Conservation (phyloP, 2,329 filamentous ascomycete species). For the Bipolaris bicolor region DNA sequence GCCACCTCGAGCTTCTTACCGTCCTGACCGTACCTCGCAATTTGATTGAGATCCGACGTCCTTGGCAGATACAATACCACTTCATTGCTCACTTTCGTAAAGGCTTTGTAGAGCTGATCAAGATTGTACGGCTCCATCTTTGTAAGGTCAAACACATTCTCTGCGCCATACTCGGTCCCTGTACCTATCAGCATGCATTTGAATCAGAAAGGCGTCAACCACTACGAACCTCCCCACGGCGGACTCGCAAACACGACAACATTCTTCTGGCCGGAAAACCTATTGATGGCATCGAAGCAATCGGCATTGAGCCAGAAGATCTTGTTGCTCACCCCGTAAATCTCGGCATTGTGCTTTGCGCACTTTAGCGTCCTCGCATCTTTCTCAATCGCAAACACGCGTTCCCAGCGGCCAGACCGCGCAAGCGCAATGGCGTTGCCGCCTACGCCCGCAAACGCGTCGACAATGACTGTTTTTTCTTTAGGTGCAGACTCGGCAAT, state of each 20-base stretch:
- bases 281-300: conserved; percentile 74
- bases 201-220: background rate
- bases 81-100: conserved; percentile 53
- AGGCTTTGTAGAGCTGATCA: conserved; percentile 50
- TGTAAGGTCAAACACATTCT: conserved; percentile 78
- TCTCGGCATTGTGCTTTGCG: conserved; percentile 86
- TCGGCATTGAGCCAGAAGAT: conserved; percentile 90
- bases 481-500: conserved; percentile 63
- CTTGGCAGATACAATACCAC: conserved; percentile 83
- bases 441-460: conserved; percentile 89
- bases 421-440: conserved; percentile 97
- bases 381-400: conserved; percentile 87
- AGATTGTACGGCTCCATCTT: conserved; percentile 88
- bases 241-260: conserved; percentile 73
- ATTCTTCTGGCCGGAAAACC: conserved; percentile 58
- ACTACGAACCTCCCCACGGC: conserved; percentile 71
- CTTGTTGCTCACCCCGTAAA: conserved; percentile 78
- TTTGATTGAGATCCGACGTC: conserved; percentile 48
- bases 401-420: conserved; percentile 75
- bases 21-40: conserved; percentile 42
- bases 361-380: conserved; percentile 81
- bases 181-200: conserved; percentile 11
- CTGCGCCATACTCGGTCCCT: conserved; percentile 68
- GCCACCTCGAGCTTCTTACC: conserved; percentile 46
- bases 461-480: conserved; percentile 73